Conservation (phyloP, 305 asterid species). For the Rubia tinctorum region DNA sequence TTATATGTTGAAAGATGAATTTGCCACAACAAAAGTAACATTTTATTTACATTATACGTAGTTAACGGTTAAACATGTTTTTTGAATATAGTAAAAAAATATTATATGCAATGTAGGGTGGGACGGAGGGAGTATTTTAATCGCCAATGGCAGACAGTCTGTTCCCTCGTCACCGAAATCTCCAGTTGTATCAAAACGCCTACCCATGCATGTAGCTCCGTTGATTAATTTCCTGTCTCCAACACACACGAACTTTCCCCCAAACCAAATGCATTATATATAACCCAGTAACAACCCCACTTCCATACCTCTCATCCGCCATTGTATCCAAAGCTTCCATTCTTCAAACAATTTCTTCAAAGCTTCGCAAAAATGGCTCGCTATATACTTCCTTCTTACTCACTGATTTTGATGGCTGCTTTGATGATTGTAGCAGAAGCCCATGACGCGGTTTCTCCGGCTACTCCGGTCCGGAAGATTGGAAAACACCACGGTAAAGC, state of each 20-base stretch:
- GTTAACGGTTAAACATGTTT: too few relatives aligned
- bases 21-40: too few relatives aligned
- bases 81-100: too few relatives aligned
- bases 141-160: constrained; percentile 9
- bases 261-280: neutral
- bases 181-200: constrained; percentile 22
- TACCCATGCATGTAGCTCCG: constrained; percentile 28
- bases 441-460: constrained; percentile 4
- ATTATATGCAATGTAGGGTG: too few relatives aligned
- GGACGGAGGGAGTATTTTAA: too few relatives aligned
- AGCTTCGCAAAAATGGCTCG: constrained; percentile 23
- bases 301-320: neutral
- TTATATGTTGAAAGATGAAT: too few relatives aligned
- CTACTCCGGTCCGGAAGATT: constrained; percentile 22
- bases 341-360: neutral
- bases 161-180: constrained; percentile 15
- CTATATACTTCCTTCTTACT: constrained; percentile 15
- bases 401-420: constrained; percentile 26
- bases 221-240: constrained; percentile 26
- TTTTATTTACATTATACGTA: too few relatives aligned
- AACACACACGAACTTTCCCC: constrained; percentile 26
- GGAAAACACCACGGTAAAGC: constrained; percentile 24
- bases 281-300: neutral
- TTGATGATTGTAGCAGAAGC: constrained; percentile 26
- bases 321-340: neutral